phyloP scores from a whole-genome alignment of 2,329 filamentous ascomycete genomes.

The Xenosphaeropsis pyriputrescens region DNA sequence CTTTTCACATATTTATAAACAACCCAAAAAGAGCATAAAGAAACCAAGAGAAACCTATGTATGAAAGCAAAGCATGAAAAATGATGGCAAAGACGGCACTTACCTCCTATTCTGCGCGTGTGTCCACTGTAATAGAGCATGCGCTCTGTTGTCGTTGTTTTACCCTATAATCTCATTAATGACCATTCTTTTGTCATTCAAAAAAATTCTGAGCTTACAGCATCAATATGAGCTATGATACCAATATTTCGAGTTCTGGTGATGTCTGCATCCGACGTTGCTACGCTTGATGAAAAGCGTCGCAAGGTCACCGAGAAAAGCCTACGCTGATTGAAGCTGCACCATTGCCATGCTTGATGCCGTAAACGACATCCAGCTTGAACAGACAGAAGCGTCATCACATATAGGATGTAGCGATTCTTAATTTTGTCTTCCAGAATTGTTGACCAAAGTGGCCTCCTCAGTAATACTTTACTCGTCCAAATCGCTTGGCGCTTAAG shows the following conservation, averaged over 20 bases:
- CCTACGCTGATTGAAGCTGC: too few relatives aligned
- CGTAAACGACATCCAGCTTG: too few relatives aligned
- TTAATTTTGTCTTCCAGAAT: too few relatives aligned
- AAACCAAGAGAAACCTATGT: neutral
- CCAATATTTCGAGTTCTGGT: slow-evolving; percentile 80
- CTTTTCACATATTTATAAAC: neutral
- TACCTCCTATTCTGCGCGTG: slow-evolving; percentile 68
- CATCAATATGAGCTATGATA: slow-evolving; percentile 97
- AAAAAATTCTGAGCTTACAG: slow-evolving; percentile 25
- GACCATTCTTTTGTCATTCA: too few relatives aligned
- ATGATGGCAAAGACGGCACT: slow-evolving; percentile 3
- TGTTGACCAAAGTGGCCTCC: too few relatives aligned
- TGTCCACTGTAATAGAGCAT: slow-evolving; percentile 97
- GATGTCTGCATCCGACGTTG: slow-evolving; percentile 7
- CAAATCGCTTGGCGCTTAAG: too few relatives aligned
- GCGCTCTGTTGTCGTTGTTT: slow-evolving; percentile 96
- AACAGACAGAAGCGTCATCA: too few relatives aligned
- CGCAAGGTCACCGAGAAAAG: too few relatives aligned
- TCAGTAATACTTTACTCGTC: too few relatives aligned
- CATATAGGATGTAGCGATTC: too few relatives aligned
- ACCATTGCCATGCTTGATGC: too few relatives aligned
- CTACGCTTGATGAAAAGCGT: slow-evolving; percentile 4
- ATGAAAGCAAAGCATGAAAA: neutral
- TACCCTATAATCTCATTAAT: slow-evolving; percentile 38
- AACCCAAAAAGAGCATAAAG: too few relatives aligned